Evolutionary conservation across 768 basidiomycete species (phyloP).

Genomic region (Exsudoporus frostii): DNA sequence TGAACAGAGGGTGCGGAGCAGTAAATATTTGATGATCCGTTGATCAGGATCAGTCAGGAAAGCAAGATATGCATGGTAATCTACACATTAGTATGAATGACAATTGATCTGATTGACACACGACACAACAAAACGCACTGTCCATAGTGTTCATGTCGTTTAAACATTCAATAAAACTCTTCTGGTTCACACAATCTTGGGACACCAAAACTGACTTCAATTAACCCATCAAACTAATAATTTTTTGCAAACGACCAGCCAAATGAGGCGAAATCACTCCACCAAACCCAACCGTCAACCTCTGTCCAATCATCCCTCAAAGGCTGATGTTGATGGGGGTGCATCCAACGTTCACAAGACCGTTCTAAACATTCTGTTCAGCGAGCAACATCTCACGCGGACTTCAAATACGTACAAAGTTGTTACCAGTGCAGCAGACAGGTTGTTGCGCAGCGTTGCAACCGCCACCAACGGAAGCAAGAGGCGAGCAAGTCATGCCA

Average conservation of each 20-base stretch:
- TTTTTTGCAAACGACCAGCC: neutral
- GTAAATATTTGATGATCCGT: too few relatives aligned
- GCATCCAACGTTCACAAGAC: neutral
- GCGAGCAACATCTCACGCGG: neutral
- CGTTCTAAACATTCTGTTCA: neutral
- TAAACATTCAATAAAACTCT: too few relatives aligned
- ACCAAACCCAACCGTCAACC: neutral
- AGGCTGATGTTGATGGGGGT: neutral
- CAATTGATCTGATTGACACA: too few relatives aligned
- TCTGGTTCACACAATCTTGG: neutral
- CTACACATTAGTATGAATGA: too few relatives aligned
- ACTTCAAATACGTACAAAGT: neutral
- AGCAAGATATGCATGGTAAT: too few relatives aligned
- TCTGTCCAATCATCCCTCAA: neutral
- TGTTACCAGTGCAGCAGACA: constrained; percentile 5
- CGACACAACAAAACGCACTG: too few relatives aligned
- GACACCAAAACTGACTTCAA: neutral
- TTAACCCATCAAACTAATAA: neutral
- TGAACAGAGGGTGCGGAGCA: too few relatives aligned
- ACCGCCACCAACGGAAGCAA: neutral
- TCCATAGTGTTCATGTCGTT: too few relatives aligned
- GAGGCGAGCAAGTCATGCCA: neutral
- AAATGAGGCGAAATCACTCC: neutral
- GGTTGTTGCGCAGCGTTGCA: neutral
- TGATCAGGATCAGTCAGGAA: too few relatives aligned